phyloP scores from a whole-genome alignment of 2,329 filamentous ascomycete genomes.

The Cyanodermella asteris region DNA sequence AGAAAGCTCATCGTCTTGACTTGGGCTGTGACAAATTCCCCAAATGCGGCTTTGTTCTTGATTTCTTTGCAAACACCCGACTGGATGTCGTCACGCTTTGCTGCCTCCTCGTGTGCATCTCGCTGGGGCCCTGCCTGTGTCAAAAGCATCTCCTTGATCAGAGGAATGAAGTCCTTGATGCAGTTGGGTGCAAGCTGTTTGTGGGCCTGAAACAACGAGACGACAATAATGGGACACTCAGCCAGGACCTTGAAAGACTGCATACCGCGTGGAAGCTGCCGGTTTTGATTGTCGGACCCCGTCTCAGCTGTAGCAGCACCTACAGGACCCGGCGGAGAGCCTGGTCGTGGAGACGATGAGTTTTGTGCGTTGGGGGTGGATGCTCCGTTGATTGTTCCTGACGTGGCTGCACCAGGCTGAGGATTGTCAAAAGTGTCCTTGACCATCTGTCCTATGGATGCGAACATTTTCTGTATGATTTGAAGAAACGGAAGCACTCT shows the following conservation, averaged over 20 bases:
- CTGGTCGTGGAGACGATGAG: conserved; percentile 73
- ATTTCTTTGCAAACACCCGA: conserved; percentile 86
- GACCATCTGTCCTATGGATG: conserved; percentile 87
- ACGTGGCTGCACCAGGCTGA: conserved; percentile 28
- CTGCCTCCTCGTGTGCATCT: conserved; percentile 72
- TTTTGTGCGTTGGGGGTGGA: conserved; percentile 34
- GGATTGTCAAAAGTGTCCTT: conserved; percentile 80
- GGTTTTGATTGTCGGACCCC: conserved; percentile 57
- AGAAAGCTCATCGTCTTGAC: conserved; percentile 99
- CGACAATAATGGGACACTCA: conserved; percentile 95
- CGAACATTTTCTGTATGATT: conserved; percentile 87
- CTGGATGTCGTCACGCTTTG: conserved; percentile 58
- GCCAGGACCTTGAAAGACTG: conserved; percentile 97
- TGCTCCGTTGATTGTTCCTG: too few species aligned
- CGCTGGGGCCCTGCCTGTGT: conserved; percentile 85
- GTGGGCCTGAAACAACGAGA: conserved; percentile 93
- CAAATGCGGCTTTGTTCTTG: conserved; percentile 81
- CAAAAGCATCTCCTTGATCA: conserved; percentile 76
- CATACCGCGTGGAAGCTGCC: conserved; percentile 77
- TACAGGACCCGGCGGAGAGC: conserved; percentile 60
- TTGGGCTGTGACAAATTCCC: conserved; percentile 92
- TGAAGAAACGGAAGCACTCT: conserved; percentile 79
- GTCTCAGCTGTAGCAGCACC: conserved; percentile 66
- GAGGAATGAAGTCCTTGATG: conserved; percentile 75
- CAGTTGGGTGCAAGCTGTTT: conserved; percentile 58